Evolutionary conservation across 306 rosid species (phyloP), one percentile per base, ranked within the genome.

Genomic region (Prunus salicina): DNA sequence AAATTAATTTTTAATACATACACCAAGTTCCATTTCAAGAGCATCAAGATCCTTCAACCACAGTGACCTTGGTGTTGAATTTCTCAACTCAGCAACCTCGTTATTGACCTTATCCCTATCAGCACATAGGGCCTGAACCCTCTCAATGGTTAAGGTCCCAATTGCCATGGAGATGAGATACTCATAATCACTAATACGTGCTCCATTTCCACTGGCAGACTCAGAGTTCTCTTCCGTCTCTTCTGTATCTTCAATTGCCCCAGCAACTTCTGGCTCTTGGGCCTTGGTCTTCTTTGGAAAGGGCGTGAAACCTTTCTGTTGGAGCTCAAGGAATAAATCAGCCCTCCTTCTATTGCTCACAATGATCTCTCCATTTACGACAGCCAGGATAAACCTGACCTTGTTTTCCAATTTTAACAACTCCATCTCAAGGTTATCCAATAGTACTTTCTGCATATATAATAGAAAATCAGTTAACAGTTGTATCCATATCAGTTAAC

Each of bases 281-380:
- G 91, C 73, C 81, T 90, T 92, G 20, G 87, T 85, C 79, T 92
- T 92, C 89, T 84, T 92, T 0, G 95, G 96, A 69, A 94, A 85
- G 53, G 98, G 97, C 82, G 96, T 92, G 76, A 95, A 95, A 71
- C 96, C 98, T 87, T 89, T 95, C 79, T 64, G 79, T 83, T 89
- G 84, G 83, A 95, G 84, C 95, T 95, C 97, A 15, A 74, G 76
- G 79, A 92, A 80, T 73, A 92, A 72, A 73, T 95, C 97, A 57
- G 90, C 96, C 62, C 82, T 90, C 76, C 81, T 90, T 69, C 97
- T 78, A 65, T 90, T 95, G 86, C 87, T 92, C 46, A 92, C 97
- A 41, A 90, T 45, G 68, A 95, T 95, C 78, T 95, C 98, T 38
- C 96, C 98, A 38, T 51, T 87, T 67, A 92, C 88, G 19, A 95